Evolutionary conservation across 192 early-diverging fungal genomes (phyloP).

Genomic region (Phlyctochytrium arcticum): DNA sequence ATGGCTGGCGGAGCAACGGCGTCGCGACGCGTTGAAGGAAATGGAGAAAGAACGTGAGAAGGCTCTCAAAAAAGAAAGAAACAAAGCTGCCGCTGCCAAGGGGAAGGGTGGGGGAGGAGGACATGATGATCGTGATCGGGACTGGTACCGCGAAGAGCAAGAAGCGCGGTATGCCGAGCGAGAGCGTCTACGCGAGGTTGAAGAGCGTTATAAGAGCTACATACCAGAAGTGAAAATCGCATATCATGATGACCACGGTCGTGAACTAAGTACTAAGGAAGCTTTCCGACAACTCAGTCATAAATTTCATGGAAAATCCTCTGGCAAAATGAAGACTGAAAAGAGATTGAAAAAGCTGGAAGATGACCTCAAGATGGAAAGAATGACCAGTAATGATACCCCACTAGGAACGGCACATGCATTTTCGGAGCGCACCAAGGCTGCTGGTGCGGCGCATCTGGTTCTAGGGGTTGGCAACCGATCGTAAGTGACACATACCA

Average conservation of each 20-base stretch:
- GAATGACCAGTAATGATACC: conserved; percentile 69
- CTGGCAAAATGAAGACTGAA: conserved; percentile 93
- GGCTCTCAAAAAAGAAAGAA: conserved; percentile 43
- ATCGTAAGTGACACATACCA: conserved; percentile 24
- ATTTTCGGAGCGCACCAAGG: conserved; percentile 66
- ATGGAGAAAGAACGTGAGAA: conserved; percentile 67
- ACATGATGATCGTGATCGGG: conserved; percentile 54
- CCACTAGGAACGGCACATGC: conserved; percentile 72
- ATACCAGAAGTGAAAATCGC: conserved; percentile 85
- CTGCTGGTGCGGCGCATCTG: conserved; percentile 71
- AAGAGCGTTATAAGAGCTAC: conserved; percentile 83
- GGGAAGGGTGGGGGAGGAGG: conserved; percentile 32
- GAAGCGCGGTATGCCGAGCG: conserved; percentile 34
- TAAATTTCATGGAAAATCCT: conserved; percentile 91
- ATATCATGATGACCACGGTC: conserved; percentile 87
- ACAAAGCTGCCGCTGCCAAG: too few relatives aligned
- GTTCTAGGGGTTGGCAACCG: conserved; percentile 77
- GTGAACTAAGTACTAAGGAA: conserved; percentile 79
- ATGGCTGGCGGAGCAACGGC: conserved; percentile 70
- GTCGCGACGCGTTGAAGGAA: conserved; percentile 49
- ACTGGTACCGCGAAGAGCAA: conserved; percentile 38
- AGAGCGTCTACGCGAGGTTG: conserved; percentile 30
- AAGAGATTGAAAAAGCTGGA: conserved; percentile 78
- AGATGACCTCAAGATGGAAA: conserved; percentile 71
- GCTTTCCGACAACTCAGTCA: conserved; percentile 89